These are phyloP conservation scores for Rhododendron henanense DNA, from an alignment of 148 eudicot species.

Conservation along the genomic window DNA sequence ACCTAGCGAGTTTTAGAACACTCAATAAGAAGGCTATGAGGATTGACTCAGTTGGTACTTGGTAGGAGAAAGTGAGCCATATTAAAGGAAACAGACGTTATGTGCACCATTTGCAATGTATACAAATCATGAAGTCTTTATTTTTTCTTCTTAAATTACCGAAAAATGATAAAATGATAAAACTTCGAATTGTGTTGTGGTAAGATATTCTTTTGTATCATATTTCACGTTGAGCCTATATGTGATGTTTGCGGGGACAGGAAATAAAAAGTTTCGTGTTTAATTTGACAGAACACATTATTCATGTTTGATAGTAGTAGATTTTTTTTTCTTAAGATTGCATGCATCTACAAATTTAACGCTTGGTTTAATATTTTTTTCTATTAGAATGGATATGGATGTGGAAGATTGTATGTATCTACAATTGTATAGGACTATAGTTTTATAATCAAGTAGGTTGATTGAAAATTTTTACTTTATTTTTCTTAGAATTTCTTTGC, in stretches of 20 bases:
- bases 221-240: background rate
- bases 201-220: background rate
- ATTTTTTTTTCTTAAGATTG: background rate
- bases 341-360: background rate
- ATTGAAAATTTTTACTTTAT: background rate
- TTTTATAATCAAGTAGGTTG: background rate
- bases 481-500: background rate
- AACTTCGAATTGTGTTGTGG: background rate
- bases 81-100: background rate
- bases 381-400: background rate
- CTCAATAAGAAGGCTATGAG: background rate
- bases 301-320: background rate
- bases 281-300: background rate
- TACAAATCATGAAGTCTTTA: background rate
- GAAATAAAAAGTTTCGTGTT: background rate
- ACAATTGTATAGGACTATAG: background rate
- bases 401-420: background rate
- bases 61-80: background rate
- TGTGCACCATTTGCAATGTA: background rate
- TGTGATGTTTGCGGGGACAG: background rate
- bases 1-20: too few relatives aligned
- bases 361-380: background rate
- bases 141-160: background rate
- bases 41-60: background rate
- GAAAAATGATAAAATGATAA: background rate